These are phyloP conservation scores for Xylaria sp. DNA, from an alignment of 2,329 filamentous ascomycete genomes.

Conservation along the genomic window DNA sequence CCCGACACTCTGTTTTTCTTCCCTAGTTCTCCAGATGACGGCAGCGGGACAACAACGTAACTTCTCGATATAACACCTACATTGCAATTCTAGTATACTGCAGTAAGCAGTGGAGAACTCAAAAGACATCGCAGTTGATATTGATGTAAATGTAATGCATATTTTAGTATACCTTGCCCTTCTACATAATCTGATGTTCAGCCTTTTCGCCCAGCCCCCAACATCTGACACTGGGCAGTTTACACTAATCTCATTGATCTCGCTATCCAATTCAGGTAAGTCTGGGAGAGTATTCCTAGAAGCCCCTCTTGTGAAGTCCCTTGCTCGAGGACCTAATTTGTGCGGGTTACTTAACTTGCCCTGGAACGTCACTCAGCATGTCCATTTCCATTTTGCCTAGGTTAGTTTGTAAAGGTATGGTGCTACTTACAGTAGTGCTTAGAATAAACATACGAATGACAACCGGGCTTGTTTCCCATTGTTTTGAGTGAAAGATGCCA, in stretches of 20 bases:
- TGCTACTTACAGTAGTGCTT: neutral
- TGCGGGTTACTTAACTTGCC: neutral
- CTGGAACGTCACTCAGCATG: too few relatives aligned
- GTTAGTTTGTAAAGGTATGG: too few relatives aligned
- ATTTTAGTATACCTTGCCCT: neutral
- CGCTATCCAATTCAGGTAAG: constrained; percentile 8
- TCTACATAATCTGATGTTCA: neutral
- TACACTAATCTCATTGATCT: constrained; percentile 10
- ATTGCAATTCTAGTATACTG: neutral
- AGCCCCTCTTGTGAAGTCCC: neutral
- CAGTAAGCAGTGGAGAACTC: constrained; percentile 17
- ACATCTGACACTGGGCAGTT: constrained; percentile 4
- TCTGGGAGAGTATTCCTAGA: neutral
- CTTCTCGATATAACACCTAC: too few relatives aligned
- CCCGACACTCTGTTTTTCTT: constrained; percentile 19
- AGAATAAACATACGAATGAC: neutral
- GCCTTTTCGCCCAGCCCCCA: constrained; percentile 5
- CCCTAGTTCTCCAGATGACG: constrained; percentile 4
- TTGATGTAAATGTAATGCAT: constrained; percentile 10
- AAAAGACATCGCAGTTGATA: too few relatives aligned
- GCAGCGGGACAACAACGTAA: too few relatives aligned
- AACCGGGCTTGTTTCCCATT: neutral
- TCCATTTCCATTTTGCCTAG: too few relatives aligned
- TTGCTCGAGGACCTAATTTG: neutral
- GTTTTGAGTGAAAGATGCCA: neutral